These are phyloP conservation scores for Termitomyces sp. DNA, from an alignment of 768 basidiomycete genomes.

Conservation along the genomic window DNA sequence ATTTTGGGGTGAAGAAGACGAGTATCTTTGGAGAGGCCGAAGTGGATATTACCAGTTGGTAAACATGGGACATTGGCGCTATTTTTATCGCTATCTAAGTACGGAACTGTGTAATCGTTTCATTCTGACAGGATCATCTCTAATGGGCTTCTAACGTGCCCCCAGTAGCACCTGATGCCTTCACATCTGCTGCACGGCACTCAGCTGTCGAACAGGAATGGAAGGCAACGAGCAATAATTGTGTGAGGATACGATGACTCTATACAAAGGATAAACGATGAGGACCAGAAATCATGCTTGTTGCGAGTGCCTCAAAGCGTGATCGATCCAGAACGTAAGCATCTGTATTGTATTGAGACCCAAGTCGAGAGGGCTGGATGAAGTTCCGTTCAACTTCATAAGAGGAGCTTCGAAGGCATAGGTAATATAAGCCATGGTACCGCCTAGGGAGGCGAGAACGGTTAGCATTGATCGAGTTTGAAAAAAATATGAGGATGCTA, in stretches of 20 bases:
- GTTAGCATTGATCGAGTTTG: not conserved
- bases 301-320: not conserved
- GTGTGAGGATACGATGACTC: not conserved
- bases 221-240: not conserved
- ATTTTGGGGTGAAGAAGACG: no score
- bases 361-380: not conserved
- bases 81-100: no score
- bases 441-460: slow-evolving; percentile 1
- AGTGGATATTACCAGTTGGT: no score
- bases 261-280: not conserved
- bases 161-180: no score
- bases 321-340: slow-evolving; percentile 17
- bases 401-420: slow-evolving; percentile 15
- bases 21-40: no score
- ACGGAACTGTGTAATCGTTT: no score
- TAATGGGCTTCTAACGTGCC: no score
- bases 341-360: slow-evolving; percentile 18
- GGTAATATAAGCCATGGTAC: slow-evolving; percentile 10
- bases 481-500: not conserved
- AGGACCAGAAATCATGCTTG: not conserved
- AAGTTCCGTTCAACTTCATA: slow-evolving; percentile 12
- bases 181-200: no score
- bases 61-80: no score
- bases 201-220: no score
- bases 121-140: no score